Base-by-base conservation (phyloP, 176 grass and related monocot genomes). In the Oryza glaberrima region DNA sequence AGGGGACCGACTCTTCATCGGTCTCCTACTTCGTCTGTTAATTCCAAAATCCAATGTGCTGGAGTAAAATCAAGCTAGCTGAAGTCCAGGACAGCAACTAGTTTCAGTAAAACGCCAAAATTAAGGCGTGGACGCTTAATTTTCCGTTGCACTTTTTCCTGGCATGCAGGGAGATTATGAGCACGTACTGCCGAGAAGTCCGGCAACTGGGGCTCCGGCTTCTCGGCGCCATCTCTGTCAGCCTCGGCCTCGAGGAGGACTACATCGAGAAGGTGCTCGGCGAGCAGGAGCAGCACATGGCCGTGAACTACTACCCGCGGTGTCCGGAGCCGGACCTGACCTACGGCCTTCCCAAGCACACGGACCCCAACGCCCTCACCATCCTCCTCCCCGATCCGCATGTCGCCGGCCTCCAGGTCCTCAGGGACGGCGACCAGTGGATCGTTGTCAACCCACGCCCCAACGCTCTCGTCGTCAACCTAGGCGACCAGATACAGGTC, bases 201-300 rank as follows among this genome's bases (percentile, higher is more conserved):
- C 84, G 91, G 40, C 65, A 17, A 49, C 89, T 97, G 0, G 94
- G 89, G 12, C 30, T 97, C 75, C 81, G 69, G 15, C 82, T 97
- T 2, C 87, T 94, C 23, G 87, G 82, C 17, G 81, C 74, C 23
- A 92, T 97, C 75, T 97, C 94, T 14, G 78, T 90, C 8, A 86
- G 94, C 79, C 89, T 97, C 13, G 91, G 85, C 20, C 85, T 97
- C 5, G 82, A 94, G 58, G 85, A 88, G 54, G 85, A 90, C 49
- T 82, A 90, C 70, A 82, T 94, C 30, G 79, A 80, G 77, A 86
- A 83, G 47, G 85, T 40, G 6, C 76, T 97, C 22, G 94, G 92
- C 28, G 82, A 94, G 80, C 92, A 92, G 76, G 91, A 91, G 58
- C 94, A 97, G 79, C 94, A 97, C 85, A 97, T 97, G 94, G 94